Base-by-base conservation (phyloP, 2,329 filamentous ascomycete genomes). In the Pseudogymnoascus sp. region DNA sequence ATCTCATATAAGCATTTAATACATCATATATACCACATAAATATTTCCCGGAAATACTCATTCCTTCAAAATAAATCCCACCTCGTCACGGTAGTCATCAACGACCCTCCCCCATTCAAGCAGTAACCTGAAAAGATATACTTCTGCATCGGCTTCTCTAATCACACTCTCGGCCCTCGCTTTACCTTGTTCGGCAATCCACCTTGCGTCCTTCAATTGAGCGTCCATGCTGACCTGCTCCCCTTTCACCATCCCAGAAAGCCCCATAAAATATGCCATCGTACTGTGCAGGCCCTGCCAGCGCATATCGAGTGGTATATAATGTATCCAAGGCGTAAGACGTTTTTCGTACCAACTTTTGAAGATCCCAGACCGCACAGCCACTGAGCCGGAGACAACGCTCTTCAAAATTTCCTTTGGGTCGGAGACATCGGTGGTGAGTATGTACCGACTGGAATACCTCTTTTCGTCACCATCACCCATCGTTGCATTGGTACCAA, bases 321-420 rank as follows among this genome's bases (percentile, higher is more conserved):
- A 88, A 70, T 88, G 85, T 20, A 75, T 73, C 85, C 85, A 88
- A 0, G 81, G 77, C 12, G 82, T 74, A 1, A 88, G 71, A 2
- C 85, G 76, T 34, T 79, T 77, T 65, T 86, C 84, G 66, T 85
- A 84, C 85, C 85, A 88, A 61, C 86, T 84, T 22, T 78, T 75
- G 69, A 85, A 88, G 22, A 86, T 74, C 2, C 81, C 84, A 0
- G 80, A 78, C 64, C 85, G 84, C 68, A 87, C 78, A 0, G 81
- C 80, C 1, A 85, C 69, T 3, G 77, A 81, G 1, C 71, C 76
- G 11, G 76, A 80, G 12, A 74, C 71, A 11, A 87, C 69, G 65
- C 85, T 84, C 0, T 75, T 75, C 7, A 77, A 68, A 65, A 78
- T 82, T 0, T 79, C 74, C 2, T 78, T 79, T 59, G 74, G 77